Base-by-base conservation (phyloP, 1,284 basidiomycete species). In the Apiotrichum porosum region DNA sequence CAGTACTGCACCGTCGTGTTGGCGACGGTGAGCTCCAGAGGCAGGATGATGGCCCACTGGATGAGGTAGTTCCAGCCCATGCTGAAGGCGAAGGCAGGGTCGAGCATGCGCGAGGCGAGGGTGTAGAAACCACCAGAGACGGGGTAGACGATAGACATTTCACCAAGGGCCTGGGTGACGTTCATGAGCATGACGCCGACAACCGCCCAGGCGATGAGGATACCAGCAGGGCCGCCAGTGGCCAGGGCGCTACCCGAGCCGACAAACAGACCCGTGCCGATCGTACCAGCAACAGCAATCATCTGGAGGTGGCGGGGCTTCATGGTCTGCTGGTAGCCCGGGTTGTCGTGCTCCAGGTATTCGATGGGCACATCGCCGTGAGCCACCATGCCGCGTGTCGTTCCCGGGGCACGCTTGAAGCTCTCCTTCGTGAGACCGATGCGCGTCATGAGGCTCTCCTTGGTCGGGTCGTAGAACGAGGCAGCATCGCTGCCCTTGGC, bases 81-180 rank as follows among this genome's bases (percentile, higher is more conserved):
- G 32, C 72, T 67, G 42, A 66, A 66, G 22, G 61, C 63, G 43
- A 63, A 65, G 6, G 65, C 59, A 19, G 63, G 62, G 55, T 72
- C 69, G 37, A 72, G 54, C 56, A 72, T 63, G 19, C 61, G 63
- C 30, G 59, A 61, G 15, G 68, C 66, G 15, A 75, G 65, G 13
- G 69, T 73, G 56, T 74, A 75, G 70, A 76, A 78, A 57, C 71
- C 72, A 51, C 75, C 74, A 48, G 73, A 68, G 49, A 76, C 74
- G 12, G 75, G 75, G 60, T 66, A 77, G 36, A 74, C 41, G 43
- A 74, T 75, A 23, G 74, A 66, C 68, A 76, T 72, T 59, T 76
- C 75, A 51, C 73, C 75, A 17, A 75, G 64, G 21, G 72, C 72
- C 52, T 74, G 72, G 19, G 67, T 69, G 39, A 53, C 53, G 36